phyloP scores from a whole-genome alignment of 2,329 filamentous ascomycete species.

The Coniochaeta sp. region DNA sequence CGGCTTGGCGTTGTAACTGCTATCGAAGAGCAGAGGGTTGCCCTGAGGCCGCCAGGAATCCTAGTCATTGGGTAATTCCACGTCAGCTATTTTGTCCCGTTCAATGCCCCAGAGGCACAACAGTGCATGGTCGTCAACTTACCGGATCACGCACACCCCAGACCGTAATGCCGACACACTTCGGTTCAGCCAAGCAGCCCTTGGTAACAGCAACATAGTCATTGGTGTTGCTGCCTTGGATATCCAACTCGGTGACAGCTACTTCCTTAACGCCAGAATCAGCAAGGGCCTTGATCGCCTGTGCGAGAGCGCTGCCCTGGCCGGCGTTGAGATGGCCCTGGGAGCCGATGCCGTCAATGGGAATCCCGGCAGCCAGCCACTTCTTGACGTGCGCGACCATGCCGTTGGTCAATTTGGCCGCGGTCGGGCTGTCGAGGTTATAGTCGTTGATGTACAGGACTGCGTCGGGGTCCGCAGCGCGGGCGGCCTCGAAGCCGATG shows the following conservation, averaged over 20 bases:
- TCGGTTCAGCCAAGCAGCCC: conserved; percentile 48
- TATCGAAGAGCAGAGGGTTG: conserved; percentile 47
- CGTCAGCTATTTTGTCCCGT: not conserved
- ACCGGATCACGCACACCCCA: conserved; percentile 46
- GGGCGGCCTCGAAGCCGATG: conserved; percentile 63
- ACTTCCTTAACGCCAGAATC: conserved; percentile 44
- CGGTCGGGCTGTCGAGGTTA: conserved; percentile 55
- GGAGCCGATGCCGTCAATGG: conserved; percentile 58
- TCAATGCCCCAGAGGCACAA: not conserved
- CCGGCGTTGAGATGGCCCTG: conserved; percentile 47
- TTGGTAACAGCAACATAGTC: conserved; percentile 54
- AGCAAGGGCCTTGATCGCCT: conserved; percentile 46
- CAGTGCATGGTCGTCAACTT: conserved; percentile 8
- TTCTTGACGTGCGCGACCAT: conserved; percentile 54
- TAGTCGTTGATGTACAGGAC: conserved; percentile 74
- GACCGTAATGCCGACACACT: conserved; percentile 60
- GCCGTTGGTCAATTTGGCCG: conserved; percentile 46
- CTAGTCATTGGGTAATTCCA: conserved; percentile 12
- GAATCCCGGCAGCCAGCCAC: conserved; percentile 54
- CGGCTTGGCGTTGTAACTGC: conserved; percentile 41
- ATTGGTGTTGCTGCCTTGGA: conserved; percentile 43
- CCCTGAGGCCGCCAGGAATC: conserved; percentile 44
- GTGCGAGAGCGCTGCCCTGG: conserved; percentile 34
- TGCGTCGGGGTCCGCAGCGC: conserved; percentile 56
- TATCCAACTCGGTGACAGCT: conserved; percentile 63